These are phyloP conservation scores for Camellia lanceoleosa DNA, from an alignment of 148 eudicot species.

Conservation along the genomic window DNA sequence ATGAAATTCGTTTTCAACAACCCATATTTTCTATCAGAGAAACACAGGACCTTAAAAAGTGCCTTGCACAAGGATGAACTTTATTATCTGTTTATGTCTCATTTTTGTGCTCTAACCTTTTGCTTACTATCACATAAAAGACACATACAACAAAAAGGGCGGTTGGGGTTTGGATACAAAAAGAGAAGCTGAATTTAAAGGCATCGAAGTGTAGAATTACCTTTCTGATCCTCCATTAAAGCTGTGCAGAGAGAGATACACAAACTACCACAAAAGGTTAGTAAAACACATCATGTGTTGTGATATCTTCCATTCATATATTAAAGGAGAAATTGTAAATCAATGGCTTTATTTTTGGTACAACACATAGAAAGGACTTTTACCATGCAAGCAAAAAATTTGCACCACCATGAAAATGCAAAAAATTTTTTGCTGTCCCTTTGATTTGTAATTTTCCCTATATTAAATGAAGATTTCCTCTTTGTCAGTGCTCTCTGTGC, in stretches of 20 bases:
- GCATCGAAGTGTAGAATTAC: neutral
- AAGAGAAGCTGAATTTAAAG: neutral
- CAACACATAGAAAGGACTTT: too few relatives aligned
- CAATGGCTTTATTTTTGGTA: too few relatives aligned
- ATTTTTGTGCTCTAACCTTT: neutral
- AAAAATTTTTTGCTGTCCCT: too few relatives aligned
- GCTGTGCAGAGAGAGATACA: neutral
- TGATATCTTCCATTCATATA: slow-evolving; percentile 1
- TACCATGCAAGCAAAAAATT: too few relatives aligned
- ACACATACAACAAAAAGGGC: slow-evolving; percentile 14
- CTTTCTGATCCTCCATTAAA: neutral
- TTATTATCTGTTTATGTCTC: neutral
- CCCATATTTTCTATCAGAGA: neutral
- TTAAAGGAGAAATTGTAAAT: neutral
- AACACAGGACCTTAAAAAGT: neutral
- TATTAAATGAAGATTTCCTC: slow-evolving; percentile 18
- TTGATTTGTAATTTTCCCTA: too few relatives aligned
- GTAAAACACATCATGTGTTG: neutral
- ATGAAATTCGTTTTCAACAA: neutral
- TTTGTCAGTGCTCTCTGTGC: slow-evolving; percentile 18
- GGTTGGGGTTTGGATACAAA: slow-evolving; percentile 1
- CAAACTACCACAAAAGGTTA: neutral
- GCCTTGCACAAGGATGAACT: neutral
- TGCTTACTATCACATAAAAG: slow-evolving; percentile 12
- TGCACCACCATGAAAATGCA: too few relatives aligned